Evolutionary conservation across 2,329 filamentous ascomycete genomes (phyloP).

Genomic region (Colletotrichum liaoningense): DNA sequence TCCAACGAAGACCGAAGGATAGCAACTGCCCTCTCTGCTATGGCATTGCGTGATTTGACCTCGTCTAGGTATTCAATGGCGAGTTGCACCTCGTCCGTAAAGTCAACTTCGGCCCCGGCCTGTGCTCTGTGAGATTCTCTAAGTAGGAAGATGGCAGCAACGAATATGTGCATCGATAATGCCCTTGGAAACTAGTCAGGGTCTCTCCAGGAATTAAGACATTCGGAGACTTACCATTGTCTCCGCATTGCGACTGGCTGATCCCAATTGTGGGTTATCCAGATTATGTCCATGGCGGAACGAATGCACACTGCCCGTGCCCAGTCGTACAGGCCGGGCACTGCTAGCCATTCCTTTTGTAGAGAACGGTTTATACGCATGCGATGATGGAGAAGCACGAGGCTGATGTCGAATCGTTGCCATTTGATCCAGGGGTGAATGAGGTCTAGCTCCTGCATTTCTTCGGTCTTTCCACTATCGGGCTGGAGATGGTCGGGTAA

Average conservation of each 20-base stretch:
- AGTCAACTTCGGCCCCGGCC: background rate
- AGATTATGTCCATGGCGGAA: slow-evolving; percentile 25
- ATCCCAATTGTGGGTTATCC: slow-evolving; percentile 31
- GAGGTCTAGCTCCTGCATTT: background rate
- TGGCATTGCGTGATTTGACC: slow-evolving; percentile 22
- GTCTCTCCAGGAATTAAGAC: background rate
- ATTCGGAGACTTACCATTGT: slow-evolving; percentile 6
- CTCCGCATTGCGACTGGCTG: slow-evolving; percentile 24
- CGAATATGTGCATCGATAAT: slow-evolving; percentile 23
- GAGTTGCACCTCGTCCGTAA: slow-evolving; percentile 6
- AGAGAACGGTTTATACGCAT: slow-evolving; percentile 31
- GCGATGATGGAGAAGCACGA: slow-evolving; percentile 29
- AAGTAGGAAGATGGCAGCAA: slow-evolving; percentile 16
- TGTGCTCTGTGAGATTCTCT: slow-evolving; percentile 3
- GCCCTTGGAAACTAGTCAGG: background rate
- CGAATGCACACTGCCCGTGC: slow-evolving; percentile 20
- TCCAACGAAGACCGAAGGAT: background rate
- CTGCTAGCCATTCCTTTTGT: background rate
- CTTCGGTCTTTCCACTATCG: background rate
- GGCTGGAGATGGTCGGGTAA: slow-evolving; percentile 31
- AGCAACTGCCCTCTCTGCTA: background rate
- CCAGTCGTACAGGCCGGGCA: slow-evolving; percentile 15
- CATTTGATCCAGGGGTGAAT: slow-evolving; percentile 32
- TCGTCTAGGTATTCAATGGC: slow-evolving; percentile 22
- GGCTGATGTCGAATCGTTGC: slow-evolving; percentile 34